Evolutionary conservation across 768 basidiomycete species (phyloP), one percentile per base, ranked within the genome.

Genomic region (Suillus americanus): DNA sequence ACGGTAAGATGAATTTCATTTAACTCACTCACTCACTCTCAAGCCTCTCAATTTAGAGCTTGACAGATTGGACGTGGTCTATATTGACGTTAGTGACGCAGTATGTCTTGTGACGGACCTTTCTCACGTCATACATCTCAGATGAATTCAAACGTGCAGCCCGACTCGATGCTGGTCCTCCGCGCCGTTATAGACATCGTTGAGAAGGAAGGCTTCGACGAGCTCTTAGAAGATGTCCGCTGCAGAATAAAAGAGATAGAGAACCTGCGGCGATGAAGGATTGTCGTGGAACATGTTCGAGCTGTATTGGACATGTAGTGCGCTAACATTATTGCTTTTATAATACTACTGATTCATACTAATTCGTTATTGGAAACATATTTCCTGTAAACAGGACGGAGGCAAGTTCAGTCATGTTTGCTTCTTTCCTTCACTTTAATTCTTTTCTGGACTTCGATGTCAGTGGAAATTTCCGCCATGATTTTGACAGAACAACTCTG

Each of bases 171-270:
- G 78, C 82, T 93, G 23, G 85, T 91, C 61, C 82, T 94, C 6
- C 86, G 86, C 61, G 89, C 91, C 57, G 91, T 91, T 41, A 80
- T 84, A 67, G 81, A 88, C 68, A 88, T 94, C 6, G 87, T 88
- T 20, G 81, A 84, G 28, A 89, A 89, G 73, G 86, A 89, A 55
- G 92, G 86, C 10, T 95, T 96, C 71, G 88, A 94, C 59, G 89
- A 91, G n/a, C 72, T 88, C 41, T 81, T 94, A 20, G 84, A 92
- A 65, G 81, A 80, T 60, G 93, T 94, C 6, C 81, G 91, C 59
- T 85, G 85, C 65, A 82, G 95, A 16, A 86, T 95, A 46, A 91
- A 94, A 74, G 89, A 92, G 75, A 95, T 96, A 70, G 94, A 96
- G 77, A 90, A 89, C 74, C 72, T 94, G 64, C 91, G 53, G 12